These are phyloP conservation scores for Scheffersomyces parashehatae DNA, from an alignment of 1,139 yeast species.

Conservation along the genomic window DNA sequence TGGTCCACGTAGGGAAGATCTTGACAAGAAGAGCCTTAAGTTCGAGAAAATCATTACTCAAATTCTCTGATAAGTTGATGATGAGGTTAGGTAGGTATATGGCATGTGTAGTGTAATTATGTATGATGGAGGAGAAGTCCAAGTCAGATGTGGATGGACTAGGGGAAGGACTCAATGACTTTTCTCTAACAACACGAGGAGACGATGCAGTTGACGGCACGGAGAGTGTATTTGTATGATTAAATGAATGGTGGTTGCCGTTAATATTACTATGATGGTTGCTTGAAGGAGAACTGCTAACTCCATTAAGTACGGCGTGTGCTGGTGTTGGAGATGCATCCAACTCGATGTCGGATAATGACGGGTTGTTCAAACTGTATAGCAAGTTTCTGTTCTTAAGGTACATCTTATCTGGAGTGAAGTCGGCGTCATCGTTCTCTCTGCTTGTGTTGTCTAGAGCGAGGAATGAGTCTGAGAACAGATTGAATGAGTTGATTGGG, in stretches of 20 bases:
- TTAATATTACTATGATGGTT: constrained; percentile 1
- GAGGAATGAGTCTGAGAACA: constrained; percentile 9
- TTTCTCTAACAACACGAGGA: neutral
- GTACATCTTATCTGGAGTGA: constrained; percentile 26
- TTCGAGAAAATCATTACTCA: constrained; percentile 31
- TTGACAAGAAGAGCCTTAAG: constrained; percentile 33
- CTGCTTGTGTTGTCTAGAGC: constrained; percentile 5
- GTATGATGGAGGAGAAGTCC: constrained; percentile 19
- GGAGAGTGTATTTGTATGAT: neutral
- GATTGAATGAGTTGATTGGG: constrained; percentile 30
- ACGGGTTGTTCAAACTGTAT: constrained; percentile 46
- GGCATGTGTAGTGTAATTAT: constrained; percentile 35
- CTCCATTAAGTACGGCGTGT: constrained; percentile 1
- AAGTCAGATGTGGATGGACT: constrained; percentile 14
- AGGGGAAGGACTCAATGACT: constrained; percentile 13
- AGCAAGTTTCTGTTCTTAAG: constrained; percentile 39
- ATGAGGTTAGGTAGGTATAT: constrained; percentile 41
- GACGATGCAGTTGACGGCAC: constrained; percentile 1
- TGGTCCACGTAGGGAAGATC: constrained; percentile 39
- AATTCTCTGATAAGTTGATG: constrained; percentile 34
- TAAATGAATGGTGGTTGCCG: constrained; percentile 3
- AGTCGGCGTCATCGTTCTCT: constrained; percentile 17
- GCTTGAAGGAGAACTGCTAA: constrained; percentile 4
- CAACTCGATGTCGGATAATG: constrained; percentile 40
- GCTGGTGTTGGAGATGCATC: constrained; percentile 20